Evolutionary conservation across 192 early-diverging fungal genomes (phyloP).

Genomic region (Geranomyces michiganensis): DNA sequence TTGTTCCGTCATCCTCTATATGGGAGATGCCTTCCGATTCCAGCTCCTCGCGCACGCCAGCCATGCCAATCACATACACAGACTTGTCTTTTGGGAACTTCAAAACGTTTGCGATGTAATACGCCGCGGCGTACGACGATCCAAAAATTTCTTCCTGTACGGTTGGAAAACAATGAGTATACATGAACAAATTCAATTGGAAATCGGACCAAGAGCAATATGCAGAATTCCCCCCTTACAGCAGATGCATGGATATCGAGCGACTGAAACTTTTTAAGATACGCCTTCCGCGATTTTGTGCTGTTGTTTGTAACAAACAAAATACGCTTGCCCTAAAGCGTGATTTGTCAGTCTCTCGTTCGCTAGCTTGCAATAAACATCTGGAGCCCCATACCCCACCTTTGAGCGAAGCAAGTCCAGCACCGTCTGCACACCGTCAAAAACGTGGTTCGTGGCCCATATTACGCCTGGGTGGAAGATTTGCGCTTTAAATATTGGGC

Average conservation of each 20-base stretch:
- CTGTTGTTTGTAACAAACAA: conserved; percentile 99
- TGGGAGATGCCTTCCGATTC: conserved; percentile 69
- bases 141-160: conserved; percentile 97
- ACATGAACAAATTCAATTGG: too few species aligned
- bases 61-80: conserved; percentile 89
- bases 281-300: conserved; percentile 79
- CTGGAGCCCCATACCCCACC: conserved; percentile 42
- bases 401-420: conserved; percentile 72
- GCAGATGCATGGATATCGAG: conserved; percentile 76
- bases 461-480: conserved; percentile 70
- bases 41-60: conserved; percentile 87
- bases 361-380: background rate
- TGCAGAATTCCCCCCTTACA: too few species aligned
- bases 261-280: conserved; percentile 79
- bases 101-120: conserved; percentile 82
- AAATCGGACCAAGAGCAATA: too few species aligned
- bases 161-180: too few species aligned
- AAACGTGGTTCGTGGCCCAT: conserved; percentile 75
- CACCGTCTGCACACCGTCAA: conserved; percentile 71
- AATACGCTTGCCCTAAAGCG: conserved; percentile 73
- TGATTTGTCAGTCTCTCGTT: background rate
- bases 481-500: too few species aligned
- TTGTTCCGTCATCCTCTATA: conserved; percentile 49
- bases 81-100: conserved; percentile 85
- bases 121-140: conserved; percentile 90